These are phyloP conservation scores for Xerocomus amazonicus DNA, from an alignment of 1,284 basidiomycete species.

Conservation along the genomic window DNA sequence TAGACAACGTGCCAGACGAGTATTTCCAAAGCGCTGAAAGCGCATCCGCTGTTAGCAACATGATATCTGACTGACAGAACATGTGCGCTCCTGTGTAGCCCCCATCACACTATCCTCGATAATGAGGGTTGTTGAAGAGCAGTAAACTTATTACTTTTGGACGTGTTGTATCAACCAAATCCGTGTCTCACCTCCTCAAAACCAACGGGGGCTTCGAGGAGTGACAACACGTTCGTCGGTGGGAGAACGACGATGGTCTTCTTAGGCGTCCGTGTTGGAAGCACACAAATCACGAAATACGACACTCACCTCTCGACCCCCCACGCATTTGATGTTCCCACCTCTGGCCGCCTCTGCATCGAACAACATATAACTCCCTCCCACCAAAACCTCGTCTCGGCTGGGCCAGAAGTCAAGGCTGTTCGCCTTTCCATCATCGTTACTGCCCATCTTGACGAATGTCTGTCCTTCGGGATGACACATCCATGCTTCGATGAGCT, in stretches of 20 bases:
- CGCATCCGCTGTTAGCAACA: conserved; percentile 13
- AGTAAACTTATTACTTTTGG: conserved; percentile 56
- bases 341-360: conserved; percentile 54
- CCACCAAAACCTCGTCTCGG: conserved; percentile 69
- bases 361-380: conserved; percentile 82
- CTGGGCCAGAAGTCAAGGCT: conserved; percentile 74
- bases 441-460: conserved; percentile 54
- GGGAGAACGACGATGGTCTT: conserved; percentile 77
- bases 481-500: conserved; percentile 97
- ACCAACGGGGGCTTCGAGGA: conserved; percentile 52
- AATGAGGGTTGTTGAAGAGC: conserved; percentile 78
- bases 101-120: conserved; percentile 64
- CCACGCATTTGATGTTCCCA: conserved; percentile 50
- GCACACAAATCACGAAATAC: conserved; percentile 14
- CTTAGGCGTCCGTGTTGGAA: conserved; percentile 65
- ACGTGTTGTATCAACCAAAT: conserved; percentile 86
- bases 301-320: conserved; percentile 54
- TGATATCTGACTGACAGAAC: conserved; percentile 7
- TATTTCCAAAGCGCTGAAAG: conserved; percentile 54
- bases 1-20: conserved; percentile 64
- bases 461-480: conserved; percentile 85
- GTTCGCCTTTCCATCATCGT: conserved; percentile 2
- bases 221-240: conserved; percentile 51
- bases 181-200: conserved; percentile 35
- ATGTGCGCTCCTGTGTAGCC: conserved; percentile 85